phyloP scores from a whole-genome alignment of 2,329 filamentous ascomycete genomes.

The Claviceps africana region DNA sequence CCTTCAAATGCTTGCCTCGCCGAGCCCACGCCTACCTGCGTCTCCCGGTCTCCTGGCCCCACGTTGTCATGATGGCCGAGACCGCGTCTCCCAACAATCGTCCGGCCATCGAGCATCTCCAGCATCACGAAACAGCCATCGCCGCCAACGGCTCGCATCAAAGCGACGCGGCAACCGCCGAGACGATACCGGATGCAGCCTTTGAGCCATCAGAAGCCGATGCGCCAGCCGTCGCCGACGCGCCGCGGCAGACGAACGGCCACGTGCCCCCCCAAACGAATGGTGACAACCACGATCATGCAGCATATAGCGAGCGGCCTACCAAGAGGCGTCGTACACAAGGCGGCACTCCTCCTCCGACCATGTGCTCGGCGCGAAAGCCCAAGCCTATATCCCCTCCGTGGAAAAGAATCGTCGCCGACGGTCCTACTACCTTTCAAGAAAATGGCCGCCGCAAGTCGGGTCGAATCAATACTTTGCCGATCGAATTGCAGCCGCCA shows the following conservation, averaged over 20 bases:
- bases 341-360: constrained; percentile 26
- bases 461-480: constrained; percentile 45
- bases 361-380: constrained; percentile 29
- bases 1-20: constrained; percentile 43
- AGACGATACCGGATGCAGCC: constrained; percentile 7
- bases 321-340: constrained; percentile 52
- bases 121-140: constrained; percentile 13
- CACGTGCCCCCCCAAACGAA: constrained; percentile 33
- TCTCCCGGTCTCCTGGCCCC: constrained; percentile 28
- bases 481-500: constrained; percentile 36
- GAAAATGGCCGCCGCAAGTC: constrained; percentile 58
- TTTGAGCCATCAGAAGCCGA: constrained; percentile 7
- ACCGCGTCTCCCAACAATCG: constrained; percentile 41
- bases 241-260: constrained; percentile 15
- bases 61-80: constrained; percentile 41
- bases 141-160: constrained; percentile 10
- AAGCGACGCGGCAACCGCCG: constrained; percentile 11
- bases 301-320: constrained; percentile 33
- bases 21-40: constrained; percentile 36
- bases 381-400: constrained; percentile 57
- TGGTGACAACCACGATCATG: constrained; percentile 37
- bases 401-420: constrained; percentile 76
- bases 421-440: constrained; percentile 77
- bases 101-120: constrained; percentile 18
- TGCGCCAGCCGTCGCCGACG: constrained; percentile 10